These are phyloP conservation scores for Immersiporthe knoxdaviesiana DNA, from an alignment of 2,329 filamentous ascomycete species.

Conservation along the genomic window DNA sequence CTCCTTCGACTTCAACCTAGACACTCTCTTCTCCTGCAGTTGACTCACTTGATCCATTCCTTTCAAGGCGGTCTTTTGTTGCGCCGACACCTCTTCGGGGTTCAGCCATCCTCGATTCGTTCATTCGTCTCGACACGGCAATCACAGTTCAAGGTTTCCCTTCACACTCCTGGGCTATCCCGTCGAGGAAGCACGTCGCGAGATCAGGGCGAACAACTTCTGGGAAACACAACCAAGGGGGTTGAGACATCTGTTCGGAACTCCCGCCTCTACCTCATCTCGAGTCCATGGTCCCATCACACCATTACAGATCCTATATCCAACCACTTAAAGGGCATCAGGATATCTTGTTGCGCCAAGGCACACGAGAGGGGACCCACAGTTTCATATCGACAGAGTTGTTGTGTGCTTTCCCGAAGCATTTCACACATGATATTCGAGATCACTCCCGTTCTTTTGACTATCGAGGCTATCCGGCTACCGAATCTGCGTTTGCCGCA, in stretches of 20 bases:
- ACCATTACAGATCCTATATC: neutral
- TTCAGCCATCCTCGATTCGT: neutral
- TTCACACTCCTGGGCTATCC: neutral
- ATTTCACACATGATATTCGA: neutral
- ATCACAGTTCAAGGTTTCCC: neutral
- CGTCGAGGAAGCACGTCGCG: neutral
- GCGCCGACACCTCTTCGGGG: neutral
- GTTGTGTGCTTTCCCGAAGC: slow-evolving; percentile 8
- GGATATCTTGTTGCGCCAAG: neutral
- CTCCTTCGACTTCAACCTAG: neutral
- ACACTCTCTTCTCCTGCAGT: neutral
- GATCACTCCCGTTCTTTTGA: slow-evolving; percentile 1
- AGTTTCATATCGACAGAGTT: slow-evolving; percentile 5
- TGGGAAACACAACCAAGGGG: neutral
- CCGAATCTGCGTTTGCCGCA: slow-evolving; percentile 25
- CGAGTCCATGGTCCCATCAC: slow-evolving; percentile 3
- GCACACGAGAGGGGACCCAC: neutral
- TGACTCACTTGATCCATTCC: neutral
- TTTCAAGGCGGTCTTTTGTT: neutral
- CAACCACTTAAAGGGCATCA: neutral
- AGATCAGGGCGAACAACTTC: neutral
- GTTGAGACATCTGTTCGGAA: neutral
- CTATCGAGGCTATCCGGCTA: slow-evolving; percentile 3
- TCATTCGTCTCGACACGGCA: neutral
- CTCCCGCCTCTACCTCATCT: neutral